Conservation (phyloP, 345 rosid species). For the Ceriops zippeliana region DNA sequence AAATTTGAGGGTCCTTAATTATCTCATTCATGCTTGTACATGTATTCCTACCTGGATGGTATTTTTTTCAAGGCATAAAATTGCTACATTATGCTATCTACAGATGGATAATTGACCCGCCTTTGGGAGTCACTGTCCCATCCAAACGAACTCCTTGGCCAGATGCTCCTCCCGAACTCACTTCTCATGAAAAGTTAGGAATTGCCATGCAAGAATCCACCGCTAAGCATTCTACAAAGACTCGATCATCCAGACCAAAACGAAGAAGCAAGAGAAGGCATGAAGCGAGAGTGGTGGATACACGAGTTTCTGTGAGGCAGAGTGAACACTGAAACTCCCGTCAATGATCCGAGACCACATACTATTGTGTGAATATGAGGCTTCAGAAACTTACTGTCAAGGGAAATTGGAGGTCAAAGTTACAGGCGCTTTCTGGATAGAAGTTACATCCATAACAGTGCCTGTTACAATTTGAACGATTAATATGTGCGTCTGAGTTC, state of each 20-base stretch:
- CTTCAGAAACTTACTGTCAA: slow-evolving; percentile 8
- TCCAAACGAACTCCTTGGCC: slow-evolving; percentile 94
- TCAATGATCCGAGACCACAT: slow-evolving; percentile 1
- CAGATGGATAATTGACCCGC: slow-evolving; percentile 96
- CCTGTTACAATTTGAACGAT: slow-evolving; percentile 13
- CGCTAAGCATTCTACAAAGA: slow-evolving; percentile 52
- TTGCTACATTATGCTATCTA: slow-evolving; percentile 6
- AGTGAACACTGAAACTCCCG: slow-evolving; percentile 37
- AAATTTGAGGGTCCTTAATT: neutral
- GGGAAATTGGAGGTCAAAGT: slow-evolving; percentile 14
- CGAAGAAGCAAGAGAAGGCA: slow-evolving; percentile 74
- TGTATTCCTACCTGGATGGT: neutral
- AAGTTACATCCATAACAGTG: slow-evolving; percentile 25
- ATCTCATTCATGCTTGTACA: neutral
- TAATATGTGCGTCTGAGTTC: slow-evolving; percentile 21
- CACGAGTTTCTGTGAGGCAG: slow-evolving; percentile 42
- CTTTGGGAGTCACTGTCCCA: slow-evolving; percentile 77
- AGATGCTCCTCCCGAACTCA: slow-evolving; percentile 87
- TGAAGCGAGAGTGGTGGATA: slow-evolving; percentile 49
- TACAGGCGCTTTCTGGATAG: slow-evolving; percentile 14
- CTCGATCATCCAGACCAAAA: slow-evolving; percentile 53
- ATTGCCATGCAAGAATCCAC: slow-evolving; percentile 37
- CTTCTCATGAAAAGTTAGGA: slow-evolving; percentile 36
- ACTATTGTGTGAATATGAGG: slow-evolving; percentile 18
- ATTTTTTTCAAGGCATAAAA: neutral